These are phyloP conservation scores for Kluyveromyces dobzhanskii DNA, from an alignment of 805 yeast genomes.

Conservation along the genomic window DNA sequence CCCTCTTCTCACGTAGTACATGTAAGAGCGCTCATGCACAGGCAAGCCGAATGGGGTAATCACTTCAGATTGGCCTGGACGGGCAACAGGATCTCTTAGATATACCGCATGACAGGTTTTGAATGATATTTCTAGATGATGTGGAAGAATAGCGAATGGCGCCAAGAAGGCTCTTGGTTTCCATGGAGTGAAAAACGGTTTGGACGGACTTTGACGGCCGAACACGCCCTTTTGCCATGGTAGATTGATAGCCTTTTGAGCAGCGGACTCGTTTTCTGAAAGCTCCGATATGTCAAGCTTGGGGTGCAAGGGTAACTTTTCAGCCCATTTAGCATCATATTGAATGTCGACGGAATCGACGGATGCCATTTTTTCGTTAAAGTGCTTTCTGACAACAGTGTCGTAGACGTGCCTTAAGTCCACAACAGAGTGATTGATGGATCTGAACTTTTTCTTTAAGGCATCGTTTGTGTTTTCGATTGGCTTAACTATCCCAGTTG, in stretches of 20 bases:
- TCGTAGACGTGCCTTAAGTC: constrained; percentile 27
- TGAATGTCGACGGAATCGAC: constrained; percentile 27
- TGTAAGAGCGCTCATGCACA: constrained; percentile 87
- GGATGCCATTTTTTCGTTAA: constrained; percentile 14
- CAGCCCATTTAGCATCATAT: constrained; percentile 45
- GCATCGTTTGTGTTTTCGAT: constrained; percentile 17
- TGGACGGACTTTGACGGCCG: constrained; percentile 71
- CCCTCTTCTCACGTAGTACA: constrained; percentile 82
- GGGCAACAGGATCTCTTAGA: constrained; percentile 91
- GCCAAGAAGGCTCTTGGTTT: constrained; percentile 87
- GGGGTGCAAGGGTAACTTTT: constrained; percentile 35
- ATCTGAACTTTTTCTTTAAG: constrained; percentile 18
- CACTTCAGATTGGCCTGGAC: constrained; percentile 95
- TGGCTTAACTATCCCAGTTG: constrained; percentile 14
- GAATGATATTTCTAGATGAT: constrained; percentile 84
- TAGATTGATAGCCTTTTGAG: constrained; percentile 40
- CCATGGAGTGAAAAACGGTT: constrained; percentile 95
- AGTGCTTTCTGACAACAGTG: constrained; percentile 17
- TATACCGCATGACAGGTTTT: constrained; percentile 94
- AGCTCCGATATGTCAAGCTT: constrained; percentile 37
- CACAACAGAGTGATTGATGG: constrained; percentile 20
- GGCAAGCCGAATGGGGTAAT: constrained; percentile 79
- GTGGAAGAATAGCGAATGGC: constrained; percentile 86
- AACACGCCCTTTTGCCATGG: constrained; percentile 79
- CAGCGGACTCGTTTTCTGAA: constrained; percentile 41